Conservation (phyloP, 176 grass and related monocot species). For the Themeda triandra region DNA sequence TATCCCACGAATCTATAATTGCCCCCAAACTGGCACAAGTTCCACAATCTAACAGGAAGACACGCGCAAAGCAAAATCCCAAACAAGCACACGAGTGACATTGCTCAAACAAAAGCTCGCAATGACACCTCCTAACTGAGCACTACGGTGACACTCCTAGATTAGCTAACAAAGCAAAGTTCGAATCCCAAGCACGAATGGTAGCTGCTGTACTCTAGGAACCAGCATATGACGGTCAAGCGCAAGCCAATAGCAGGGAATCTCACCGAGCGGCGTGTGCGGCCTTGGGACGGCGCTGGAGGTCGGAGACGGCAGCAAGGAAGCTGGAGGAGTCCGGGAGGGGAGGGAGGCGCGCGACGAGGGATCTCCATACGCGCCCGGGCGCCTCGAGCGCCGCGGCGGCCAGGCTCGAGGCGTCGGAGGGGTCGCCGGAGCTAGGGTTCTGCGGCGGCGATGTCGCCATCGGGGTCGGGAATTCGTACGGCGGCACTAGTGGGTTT, state of each 20-base stretch:
- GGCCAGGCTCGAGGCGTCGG: neutral
- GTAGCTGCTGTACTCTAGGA: neutral
- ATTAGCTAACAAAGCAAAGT: neutral
- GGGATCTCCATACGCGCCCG: slow-evolving; percentile 33
- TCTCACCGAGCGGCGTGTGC: slow-evolving; percentile 41
- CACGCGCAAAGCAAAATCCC: neutral
- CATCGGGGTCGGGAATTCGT: slow-evolving; percentile 15
- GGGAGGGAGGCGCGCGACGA: slow-evolving; percentile 27
- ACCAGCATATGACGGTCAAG: neutral
- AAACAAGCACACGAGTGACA: slow-evolving; percentile 7
- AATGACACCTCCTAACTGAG: neutral
- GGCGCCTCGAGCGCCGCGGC: neutral
- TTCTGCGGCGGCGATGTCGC: slow-evolving; percentile 30
- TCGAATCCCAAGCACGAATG: neutral
- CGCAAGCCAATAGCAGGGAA: neutral
- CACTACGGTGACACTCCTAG: neutral
- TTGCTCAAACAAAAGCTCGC: neutral
- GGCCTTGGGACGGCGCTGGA: slow-evolving; percentile 21
- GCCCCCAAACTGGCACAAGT: neutral
- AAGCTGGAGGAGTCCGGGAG: slow-evolving; percentile 24
- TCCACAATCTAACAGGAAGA: neutral
- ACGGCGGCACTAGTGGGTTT: neutral
- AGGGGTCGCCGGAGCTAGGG: slow-evolving; percentile 38
- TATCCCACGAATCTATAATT: neutral
- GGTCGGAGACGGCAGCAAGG: slow-evolving; percentile 32